Base-by-base conservation (phyloP, 2,329 filamentous ascomycete genomes). In the Penicillium janthinellum region DNA sequence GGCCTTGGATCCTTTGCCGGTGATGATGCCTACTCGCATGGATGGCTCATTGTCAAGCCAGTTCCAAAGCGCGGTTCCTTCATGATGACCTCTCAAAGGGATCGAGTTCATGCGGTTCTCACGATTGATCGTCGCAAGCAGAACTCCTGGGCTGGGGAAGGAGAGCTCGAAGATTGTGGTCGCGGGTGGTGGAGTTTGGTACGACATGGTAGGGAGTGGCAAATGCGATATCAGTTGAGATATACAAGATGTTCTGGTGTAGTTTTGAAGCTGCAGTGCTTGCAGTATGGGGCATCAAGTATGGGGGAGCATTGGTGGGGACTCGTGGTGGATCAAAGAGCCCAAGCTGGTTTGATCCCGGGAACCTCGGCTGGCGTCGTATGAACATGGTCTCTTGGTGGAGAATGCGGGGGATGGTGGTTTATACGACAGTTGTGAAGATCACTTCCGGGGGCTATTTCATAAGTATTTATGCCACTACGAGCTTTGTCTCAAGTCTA, bases 71-170 rank as follows among this genome's bases (percentile, higher is more conserved):
- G 64, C 66, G 52, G 77, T 70, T 14, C 76, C 68, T 61, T 79
- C 75, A 68, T 71, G 74, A 64, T 80, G 76, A 14, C 73, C 76
- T 7, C 71, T 66, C 35, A 68, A 69, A 37, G 73, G 72, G 57
- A 81, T 73, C 22, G 75, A 76, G 65, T 81, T 81, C 61, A 77
- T 74, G 34, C 74, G 69, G 28, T 72, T 68, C 25, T 73, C 71
- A 5, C 78, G 71, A 54, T 77, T 75, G 57, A 81, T 76, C 59
- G 79, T 77, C 60, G 81, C 75, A 60, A 82, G 71, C 54, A 82
- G 70, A 64, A 81, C 69, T 50, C 73, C 70, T 17, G 73, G 64
- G 45, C 70, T 64, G 64, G 81, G 81, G 69, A 79, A 77, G 49
- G 72, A 67, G 5, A 64, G 12, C 15, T 56, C 49, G 37, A 52